These are phyloP conservation scores for Cryptosporidium muris DNA, from an alignment of 169 alveolate genomes.

Conservation along the genomic window DNA sequence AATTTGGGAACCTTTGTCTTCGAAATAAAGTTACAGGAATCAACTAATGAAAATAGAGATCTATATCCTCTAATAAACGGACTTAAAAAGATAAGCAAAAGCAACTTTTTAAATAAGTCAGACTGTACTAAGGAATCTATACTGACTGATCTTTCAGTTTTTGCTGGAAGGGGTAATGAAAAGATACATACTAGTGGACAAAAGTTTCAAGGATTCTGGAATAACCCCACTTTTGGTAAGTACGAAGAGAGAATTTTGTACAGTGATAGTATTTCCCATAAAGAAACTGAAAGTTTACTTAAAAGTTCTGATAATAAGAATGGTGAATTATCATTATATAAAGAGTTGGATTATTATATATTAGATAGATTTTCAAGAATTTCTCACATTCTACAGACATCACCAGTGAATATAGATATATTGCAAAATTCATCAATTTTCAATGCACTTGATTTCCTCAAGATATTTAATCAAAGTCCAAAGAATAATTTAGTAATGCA, in stretches of 20 bases:
- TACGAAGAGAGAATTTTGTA: background rate
- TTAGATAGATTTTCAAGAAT: slow-evolving; percentile 1
- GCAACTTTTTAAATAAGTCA: slow-evolving; percentile 48
- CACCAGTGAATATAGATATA: background rate
- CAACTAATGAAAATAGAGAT: slow-evolving; percentile 11
- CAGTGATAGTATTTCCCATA: background rate
- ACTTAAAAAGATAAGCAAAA: slow-evolving; percentile 10
- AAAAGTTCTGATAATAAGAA: background rate
- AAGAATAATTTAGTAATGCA: background rate
- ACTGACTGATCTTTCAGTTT: slow-evolving; percentile 48
- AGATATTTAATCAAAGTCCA: background rate
- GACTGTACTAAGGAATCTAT: slow-evolving; percentile 63
- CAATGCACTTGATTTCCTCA: slow-evolving; percentile 30
- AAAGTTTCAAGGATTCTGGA: background rate
- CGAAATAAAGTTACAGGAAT: slow-evolving; percentile 15
- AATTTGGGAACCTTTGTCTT: slow-evolving; percentile 43
- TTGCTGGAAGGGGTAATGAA: slow-evolving; percentile 1
- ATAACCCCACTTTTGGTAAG: background rate
- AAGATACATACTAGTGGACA: background rate
- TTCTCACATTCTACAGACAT: slow-evolving; percentile 42
- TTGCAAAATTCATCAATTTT: slow-evolving; percentile 20
- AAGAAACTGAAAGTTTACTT: background rate
- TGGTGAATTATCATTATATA: slow-evolving; percentile 29
- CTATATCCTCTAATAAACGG: slow-evolving; percentile 23
- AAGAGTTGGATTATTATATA: slow-evolving; percentile 53